These are phyloP conservation scores for Pythium sukuiense DNA, from an alignment of 352 stramenopile species.

Conservation along the genomic window DNA sequence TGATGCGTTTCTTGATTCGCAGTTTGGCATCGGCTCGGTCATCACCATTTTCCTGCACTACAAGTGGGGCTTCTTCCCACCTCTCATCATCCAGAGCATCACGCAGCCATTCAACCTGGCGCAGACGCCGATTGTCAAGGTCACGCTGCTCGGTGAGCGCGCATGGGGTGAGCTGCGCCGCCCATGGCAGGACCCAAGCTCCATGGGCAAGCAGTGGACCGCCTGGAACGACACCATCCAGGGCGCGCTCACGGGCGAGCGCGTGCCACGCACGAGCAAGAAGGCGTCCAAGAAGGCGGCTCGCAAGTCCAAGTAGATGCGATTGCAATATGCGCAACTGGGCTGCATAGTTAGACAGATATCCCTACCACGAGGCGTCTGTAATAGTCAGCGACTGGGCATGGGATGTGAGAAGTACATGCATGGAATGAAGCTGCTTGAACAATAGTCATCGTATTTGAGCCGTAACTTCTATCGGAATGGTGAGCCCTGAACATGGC, in stretches of 20 bases:
- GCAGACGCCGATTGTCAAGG: slow-evolving; percentile 62
- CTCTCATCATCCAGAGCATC: slow-evolving; percentile 77
- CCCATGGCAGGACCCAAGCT: slow-evolving; percentile 64
- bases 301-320: slow-evolving; percentile 54
- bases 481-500: not conserved
- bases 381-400: not conserved
- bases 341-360: slow-evolving; percentile 5
- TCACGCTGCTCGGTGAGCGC: slow-evolving; percentile 58
- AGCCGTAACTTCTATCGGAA: not conserved
- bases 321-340: not conserved
- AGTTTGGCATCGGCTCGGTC: slow-evolving; percentile 63
- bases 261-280: slow-evolving; percentile 50
- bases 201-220: slow-evolving; percentile 68
- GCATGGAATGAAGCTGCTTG: slow-evolving; percentile 1
- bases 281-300: slow-evolving; percentile 68
- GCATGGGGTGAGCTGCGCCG: slow-evolving; percentile 79
- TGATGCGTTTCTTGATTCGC: slow-evolving; percentile 4
- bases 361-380: not conserved
- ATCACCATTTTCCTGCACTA: slow-evolving; percentile 76
- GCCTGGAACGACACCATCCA: slow-evolving; percentile 82
- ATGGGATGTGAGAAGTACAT: not conserved
- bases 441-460: not conserved
- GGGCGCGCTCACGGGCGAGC: slow-evolving; percentile 60
- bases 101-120: slow-evolving; percentile 79
- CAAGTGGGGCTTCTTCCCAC: slow-evolving; percentile 82